A percentile compares a stretch with the other conserved stretches of the same genome.
phyloP scores from a whole-genome alignment of 2,329 filamentous ascomycete genomes.

The Cadophora luteo-olivacea region DNA sequence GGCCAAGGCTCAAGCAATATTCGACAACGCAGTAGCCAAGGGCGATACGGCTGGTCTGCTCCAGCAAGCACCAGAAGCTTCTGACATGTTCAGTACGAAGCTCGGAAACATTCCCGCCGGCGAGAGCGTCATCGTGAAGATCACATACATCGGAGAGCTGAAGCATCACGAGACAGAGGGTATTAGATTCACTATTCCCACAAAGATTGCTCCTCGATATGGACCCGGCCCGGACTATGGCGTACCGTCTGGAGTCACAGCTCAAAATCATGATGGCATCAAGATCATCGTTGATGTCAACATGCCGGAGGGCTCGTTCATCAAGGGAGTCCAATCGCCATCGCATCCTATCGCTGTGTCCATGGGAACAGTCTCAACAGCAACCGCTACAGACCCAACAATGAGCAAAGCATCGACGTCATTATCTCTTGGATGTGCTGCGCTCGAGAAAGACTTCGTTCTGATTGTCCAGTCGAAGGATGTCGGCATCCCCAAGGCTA shows the following conservation, averaged over 20 bases:
- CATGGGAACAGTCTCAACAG: constrained; percentile 63
- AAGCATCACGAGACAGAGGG: constrained; percentile 76
- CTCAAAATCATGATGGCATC: constrained; percentile 30
- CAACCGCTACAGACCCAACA: constrained; percentile 53
- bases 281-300: constrained; percentile 64
- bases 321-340: constrained; percentile 69
- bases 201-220: constrained; percentile 70
- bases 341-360: constrained; percentile 71
- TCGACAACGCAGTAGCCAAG: constrained; percentile 60
- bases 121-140: constrained; percentile 62
- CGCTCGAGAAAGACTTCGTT: constrained; percentile 70
- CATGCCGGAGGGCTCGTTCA: constrained; percentile 60
- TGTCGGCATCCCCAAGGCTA: constrained; percentile 64
- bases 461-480: constrained; percentile 68
- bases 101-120: constrained; percentile 71
- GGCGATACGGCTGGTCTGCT: constrained; percentile 70
- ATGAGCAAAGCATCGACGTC: constrained; percentile 68
- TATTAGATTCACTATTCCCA: constrained; percentile 73
- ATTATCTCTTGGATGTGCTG: constrained; percentile 57
- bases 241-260: not conserved
- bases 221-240: constrained; percentile 48
- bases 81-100: constrained; percentile 72
- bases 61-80: constrained; percentile 63
- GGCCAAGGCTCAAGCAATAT: constrained; percentile 64
- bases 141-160: constrained; percentile 73